Evolutionary conservation across 202 grass and related monocot species (phyloP).

Genomic region (Thinopyrum obtusiflorum): DNA sequence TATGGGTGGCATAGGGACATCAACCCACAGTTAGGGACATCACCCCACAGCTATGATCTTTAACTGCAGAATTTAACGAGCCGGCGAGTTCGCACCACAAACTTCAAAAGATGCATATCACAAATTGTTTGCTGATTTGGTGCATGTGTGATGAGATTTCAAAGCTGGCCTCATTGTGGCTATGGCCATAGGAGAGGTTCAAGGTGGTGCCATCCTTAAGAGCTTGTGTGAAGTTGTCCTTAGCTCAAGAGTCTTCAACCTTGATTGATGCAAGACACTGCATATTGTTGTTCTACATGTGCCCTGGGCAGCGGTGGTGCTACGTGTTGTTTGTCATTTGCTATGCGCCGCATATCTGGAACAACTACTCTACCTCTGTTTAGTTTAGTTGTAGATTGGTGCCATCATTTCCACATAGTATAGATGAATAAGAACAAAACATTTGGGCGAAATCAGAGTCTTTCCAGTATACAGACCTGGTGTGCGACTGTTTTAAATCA

Average conservation of each 20-base stretch:
- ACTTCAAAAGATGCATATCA: too few species aligned
- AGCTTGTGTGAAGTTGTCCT: too few species aligned
- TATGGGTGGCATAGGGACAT: not conserved
- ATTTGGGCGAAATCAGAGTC: not conserved
- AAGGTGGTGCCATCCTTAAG: too few species aligned
- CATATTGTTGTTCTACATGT: not conserved
- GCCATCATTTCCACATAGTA: not conserved
- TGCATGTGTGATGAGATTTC: too few species aligned
- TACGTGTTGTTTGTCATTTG: too few species aligned
- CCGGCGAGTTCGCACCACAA: not conserved
- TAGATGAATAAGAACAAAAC: not conserved
- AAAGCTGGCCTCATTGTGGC: too few species aligned
- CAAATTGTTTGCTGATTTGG: too few species aligned
- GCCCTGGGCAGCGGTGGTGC: too few species aligned
- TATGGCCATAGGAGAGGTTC: too few species aligned
- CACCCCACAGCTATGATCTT: not conserved
- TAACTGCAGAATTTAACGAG: not conserved
- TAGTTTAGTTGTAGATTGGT: not conserved
- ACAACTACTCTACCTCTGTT: not conserved
- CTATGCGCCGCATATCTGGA: not conserved
- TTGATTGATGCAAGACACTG: not conserved
- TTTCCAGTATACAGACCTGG: not conserved
- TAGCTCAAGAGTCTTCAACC: too few species aligned
- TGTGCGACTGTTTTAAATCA: not conserved
- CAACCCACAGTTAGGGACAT: too few species aligned